Evolutionary conservation across 1,139 yeast species (phyloP).

Genomic region (Schwanniomyces etchellsii): DNA sequence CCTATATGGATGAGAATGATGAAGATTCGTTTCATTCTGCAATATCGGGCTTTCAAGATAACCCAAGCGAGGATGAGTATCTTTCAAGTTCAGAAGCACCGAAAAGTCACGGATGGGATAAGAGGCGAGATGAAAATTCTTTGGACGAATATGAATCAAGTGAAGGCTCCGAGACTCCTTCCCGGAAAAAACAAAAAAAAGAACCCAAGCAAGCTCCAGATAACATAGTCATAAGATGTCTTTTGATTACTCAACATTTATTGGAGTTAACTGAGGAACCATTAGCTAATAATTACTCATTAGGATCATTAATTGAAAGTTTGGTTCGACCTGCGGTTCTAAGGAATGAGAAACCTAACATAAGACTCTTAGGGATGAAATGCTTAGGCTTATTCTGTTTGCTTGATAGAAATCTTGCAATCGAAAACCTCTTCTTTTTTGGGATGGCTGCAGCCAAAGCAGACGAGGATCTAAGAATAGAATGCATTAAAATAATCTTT

Average conservation of each 20-base stretch:
- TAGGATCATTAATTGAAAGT: slow-evolving; percentile 69
- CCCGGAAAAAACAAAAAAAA: slow-evolving; percentile 23
- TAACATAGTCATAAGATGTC: slow-evolving; percentile 57
- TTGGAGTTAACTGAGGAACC: slow-evolving; percentile 65
- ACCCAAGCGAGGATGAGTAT: slow-evolving; percentile 6
- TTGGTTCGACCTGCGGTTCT: slow-evolving; percentile 81
- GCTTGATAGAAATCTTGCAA: slow-evolving; percentile 60
- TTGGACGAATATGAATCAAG: slow-evolving; percentile 5
- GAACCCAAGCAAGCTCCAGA: slow-evolving; percentile 39
- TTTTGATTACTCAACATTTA: slow-evolving; percentile 65
- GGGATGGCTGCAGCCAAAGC: slow-evolving; percentile 58
- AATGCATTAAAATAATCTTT: slow-evolving; percentile 65
- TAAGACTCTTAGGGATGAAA: slow-evolving; percentile 61
- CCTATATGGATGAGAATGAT: slow-evolving; percentile 42
- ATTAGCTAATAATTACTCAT: slow-evolving; percentile 57
- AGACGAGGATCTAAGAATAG: slow-evolving; percentile 53
- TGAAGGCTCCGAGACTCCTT: slow-evolving; percentile 1
- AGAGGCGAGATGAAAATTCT: slow-evolving; percentile 14
- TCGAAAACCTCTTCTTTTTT: slow-evolving; percentile 52
- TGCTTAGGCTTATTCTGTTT: slow-evolving; percentile 80
- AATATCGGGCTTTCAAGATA: slow-evolving; percentile 28
- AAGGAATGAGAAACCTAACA: slow-evolving; percentile 50
- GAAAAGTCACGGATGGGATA: slow-evolving; percentile 9
- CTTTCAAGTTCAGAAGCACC: not conserved
- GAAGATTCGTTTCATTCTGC: slow-evolving; percentile 55